Evolutionary conservation across 257 asterid genomes (phyloP), one percentile per base, ranked within the genome.

Genomic region (Coffea canephora): DNA sequence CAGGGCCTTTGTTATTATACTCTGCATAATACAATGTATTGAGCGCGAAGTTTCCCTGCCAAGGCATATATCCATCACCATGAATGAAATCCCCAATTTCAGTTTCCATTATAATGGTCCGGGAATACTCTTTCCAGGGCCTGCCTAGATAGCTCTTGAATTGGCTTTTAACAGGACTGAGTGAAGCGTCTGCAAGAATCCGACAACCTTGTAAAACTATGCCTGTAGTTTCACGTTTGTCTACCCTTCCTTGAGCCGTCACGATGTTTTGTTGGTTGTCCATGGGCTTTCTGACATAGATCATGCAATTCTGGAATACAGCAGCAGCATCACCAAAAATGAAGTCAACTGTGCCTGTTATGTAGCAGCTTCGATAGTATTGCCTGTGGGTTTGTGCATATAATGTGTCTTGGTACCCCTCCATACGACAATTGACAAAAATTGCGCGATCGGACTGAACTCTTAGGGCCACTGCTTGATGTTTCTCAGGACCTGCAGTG

Each of bases 401-500:
- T 0, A 95, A 85, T 0, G 94, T 85, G 78, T 85, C 89, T 62
- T 95, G 92, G 85, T 83, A 91, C 0, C 95, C 98, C 59, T 92
- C 98, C 95, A 93, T 90, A 7, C 99, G 83, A 69, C 98, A 95
- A 74, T 88, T 92, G 31, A 92, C n/a, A 83, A 95, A 91, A 41
- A 89, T 78, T 3, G 93, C 76, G 0, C 88, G 91, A 79, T 93
- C 97, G 1, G 97, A 75, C 81, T 92, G 97, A 12, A 92, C 97
- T 21, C 97, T 79, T 8, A 95, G 88, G 16, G 99, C 99, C 78
- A 93, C 99, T 12, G 98, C 99, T 57, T 95, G 98, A 57, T 88
- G 92, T 80, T 93, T 95, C 16, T 93, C 97, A 0, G 97, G 91
- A 0, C 99, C 99, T 0, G 99, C 99, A 0, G 96, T 95, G 89